Evolutionary conservation across 192 early-diverging fungal species (phyloP), one percentile per base, ranked within the genome.

Genomic region (Diversispora eburnea): DNA sequence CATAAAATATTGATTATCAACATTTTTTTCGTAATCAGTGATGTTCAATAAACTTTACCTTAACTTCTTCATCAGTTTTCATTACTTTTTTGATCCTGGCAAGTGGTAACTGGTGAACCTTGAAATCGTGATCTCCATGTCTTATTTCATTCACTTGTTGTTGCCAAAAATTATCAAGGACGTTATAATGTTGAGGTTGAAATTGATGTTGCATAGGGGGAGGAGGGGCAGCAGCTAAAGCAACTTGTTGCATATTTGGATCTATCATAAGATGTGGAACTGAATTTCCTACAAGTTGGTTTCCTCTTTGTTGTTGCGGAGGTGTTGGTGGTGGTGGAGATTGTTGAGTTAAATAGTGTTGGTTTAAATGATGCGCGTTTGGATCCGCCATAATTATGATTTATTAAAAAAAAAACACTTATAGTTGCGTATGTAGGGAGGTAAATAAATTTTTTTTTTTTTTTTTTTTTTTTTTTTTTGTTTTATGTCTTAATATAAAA

Each of bases 81-180:
- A 98, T 98, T 47, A 98, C 94, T 77, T 97, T 96, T 77, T 98
- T 98, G 76, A 97, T 97, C 39, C 97, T 81, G 33, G 97, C 97
- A 52, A 98, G 79, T 22, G 97, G 97, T 66, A 98, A 75, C 65
- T 89, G 85, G 73, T 98, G 95, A 52, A 88, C 83, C 78, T 95
- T 95, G 82, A 95, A 98, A 80, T 98, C 96, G 20, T 90, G 87
- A 62, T 81, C 78, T 17, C 88, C 88, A 64, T 90, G 81, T 62
- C 92, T 84, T 22, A 89, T 85, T 56, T 84, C 81, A 9, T 75
- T 73, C 77, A 88, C 84, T 70, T 92, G 90, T 8, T 85, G 84
- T 73, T 86, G 82, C 92, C 92, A 93, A 68, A 92, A 93, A 15
- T 84, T 79, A 41, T 78, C 78, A 9, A 87, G 71, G 9, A 81